phyloP scores from a whole-genome alignment of 2,329 filamentous ascomycete genomes.

The Thelonectria blattea region DNA sequence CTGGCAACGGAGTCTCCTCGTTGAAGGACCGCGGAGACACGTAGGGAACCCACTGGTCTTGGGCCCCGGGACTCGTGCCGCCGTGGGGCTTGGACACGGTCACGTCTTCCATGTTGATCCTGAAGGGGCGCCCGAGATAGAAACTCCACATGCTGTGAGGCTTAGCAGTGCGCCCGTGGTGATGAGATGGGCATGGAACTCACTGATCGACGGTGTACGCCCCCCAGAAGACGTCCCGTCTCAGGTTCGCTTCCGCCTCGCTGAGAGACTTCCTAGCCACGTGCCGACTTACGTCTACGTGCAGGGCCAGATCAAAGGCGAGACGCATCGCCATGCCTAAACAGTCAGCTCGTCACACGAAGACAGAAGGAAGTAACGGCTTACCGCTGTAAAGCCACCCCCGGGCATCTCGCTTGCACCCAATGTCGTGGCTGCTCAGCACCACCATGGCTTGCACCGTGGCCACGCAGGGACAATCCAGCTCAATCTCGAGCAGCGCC shows the following conservation, averaged over 20 bases:
- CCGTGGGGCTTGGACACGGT: slow-evolving; percentile 33
- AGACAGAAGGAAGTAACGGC: too few species aligned
- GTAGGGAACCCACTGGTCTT: slow-evolving; percentile 25
- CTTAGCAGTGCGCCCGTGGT: not conserved
- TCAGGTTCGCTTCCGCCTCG: slow-evolving; percentile 35
- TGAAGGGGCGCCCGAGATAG: slow-evolving; percentile 35
- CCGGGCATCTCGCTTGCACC: slow-evolving; percentile 35
- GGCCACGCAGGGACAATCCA: slow-evolving; percentile 36
- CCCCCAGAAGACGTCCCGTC: slow-evolving; percentile 41
- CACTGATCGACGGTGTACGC: slow-evolving; percentile 40
- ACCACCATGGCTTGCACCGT: slow-evolving; percentile 38
- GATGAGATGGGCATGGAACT: slow-evolving; percentile 7
- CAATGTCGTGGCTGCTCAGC: slow-evolving; percentile 36
- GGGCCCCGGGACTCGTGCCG: slow-evolving; percentile 1
- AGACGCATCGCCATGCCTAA: slow-evolving; percentile 39
- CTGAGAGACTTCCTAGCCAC: slow-evolving; percentile 32
- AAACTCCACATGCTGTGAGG: slow-evolving; percentile 34
- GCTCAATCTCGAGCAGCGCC: slow-evolving; percentile 35
- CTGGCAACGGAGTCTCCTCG: slow-evolving; percentile 14
- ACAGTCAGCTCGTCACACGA: slow-evolving; percentile 28
- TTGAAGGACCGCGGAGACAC: slow-evolving; percentile 19
- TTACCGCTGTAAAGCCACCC: slow-evolving; percentile 39
- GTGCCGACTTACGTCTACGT: slow-evolving; percentile 36
- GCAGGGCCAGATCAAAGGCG: slow-evolving; percentile 36
- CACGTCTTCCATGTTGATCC: slow-evolving; percentile 37